Conservation (phyloP, 148 eudicot species). For the Rheum nobile region DNA sequence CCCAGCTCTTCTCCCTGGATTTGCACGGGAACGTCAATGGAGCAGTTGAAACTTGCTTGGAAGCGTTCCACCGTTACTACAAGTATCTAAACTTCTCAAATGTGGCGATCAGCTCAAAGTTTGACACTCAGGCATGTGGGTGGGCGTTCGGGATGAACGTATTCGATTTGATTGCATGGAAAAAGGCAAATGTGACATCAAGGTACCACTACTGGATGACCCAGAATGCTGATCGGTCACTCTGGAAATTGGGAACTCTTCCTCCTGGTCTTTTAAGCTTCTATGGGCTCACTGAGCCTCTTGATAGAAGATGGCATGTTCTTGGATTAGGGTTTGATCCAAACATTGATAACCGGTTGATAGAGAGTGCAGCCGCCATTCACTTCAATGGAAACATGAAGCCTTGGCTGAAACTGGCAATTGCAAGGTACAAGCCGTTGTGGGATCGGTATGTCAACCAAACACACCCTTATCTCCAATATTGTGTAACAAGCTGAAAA, state of each 20-base stretch:
- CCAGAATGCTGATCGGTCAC: constrained; percentile 6
- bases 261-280: constrained; percentile 14
- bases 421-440: constrained; percentile 11
- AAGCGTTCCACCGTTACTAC: constrained; percentile 9
- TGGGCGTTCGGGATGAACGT: constrained; percentile 17
- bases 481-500: constrained; percentile 10
- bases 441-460: constrained; percentile 16
- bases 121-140: constrained; percentile 15
- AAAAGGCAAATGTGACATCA: constrained; percentile 5
- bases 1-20: constrained; percentile 14
- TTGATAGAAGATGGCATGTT: constrained; percentile 16
- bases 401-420: constrained; percentile 14
- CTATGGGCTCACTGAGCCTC: constrained; percentile 16
- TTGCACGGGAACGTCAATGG: constrained; percentile 16
- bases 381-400: constrained; percentile 18
- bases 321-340: constrained; percentile 15
- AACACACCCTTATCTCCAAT: constrained; percentile 9
- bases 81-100: constrained; percentile 16
- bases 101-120: constrained; percentile 10
- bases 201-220: constrained; percentile 13
- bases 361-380: constrained; percentile 13
- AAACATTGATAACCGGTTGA: constrained; percentile 11
- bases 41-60: constrained; percentile 13
- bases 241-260: constrained; percentile 14
- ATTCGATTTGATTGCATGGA: constrained; percentile 14